Evolutionary conservation across 2,329 filamentous ascomycete genomes (phyloP).

Genomic region (Cladosporium halotolerans): DNA sequence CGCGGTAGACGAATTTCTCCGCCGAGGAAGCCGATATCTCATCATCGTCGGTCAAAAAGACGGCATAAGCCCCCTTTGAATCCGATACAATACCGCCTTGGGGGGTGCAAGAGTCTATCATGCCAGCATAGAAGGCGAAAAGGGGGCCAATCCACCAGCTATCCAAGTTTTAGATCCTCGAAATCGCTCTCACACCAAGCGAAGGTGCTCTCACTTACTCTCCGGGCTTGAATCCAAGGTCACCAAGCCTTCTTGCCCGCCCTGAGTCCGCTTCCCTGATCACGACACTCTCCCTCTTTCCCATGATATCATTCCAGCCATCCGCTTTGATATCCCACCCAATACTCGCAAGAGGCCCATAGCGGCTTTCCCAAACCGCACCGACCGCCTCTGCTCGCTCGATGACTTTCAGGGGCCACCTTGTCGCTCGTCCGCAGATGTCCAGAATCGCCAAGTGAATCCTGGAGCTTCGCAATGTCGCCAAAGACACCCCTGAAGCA

Average conservation of each 20-base stretch:
- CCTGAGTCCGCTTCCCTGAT: conserved; percentile 28
- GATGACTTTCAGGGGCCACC: conserved; percentile 41
- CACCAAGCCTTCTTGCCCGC: conserved; percentile 32
- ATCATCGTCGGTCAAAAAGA: conserved; percentile 36
- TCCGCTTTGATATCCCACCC: conserved; percentile 33
- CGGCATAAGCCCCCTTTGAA: conserved; percentile 39
- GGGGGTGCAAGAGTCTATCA: conserved; percentile 39
- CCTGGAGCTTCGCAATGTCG: conserved; percentile 37
- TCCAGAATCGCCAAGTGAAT: conserved; percentile 42
- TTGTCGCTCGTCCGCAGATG: conserved; percentile 39
- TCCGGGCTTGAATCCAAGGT: conserved; percentile 42
- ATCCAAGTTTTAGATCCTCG: not conserved
- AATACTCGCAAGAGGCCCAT: conserved; percentile 20
- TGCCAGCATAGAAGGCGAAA: conserved; percentile 43
- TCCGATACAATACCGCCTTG: conserved; percentile 40
- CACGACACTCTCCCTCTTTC: conserved; percentile 31
- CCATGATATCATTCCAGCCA: conserved; percentile 37
- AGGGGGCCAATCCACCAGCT: conserved; percentile 47
- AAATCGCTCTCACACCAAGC: not conserved
- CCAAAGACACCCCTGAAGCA: conserved; percentile 24
- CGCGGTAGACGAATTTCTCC: conserved; percentile 37
- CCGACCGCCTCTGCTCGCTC: conserved; percentile 41
- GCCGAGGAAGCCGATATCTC: conserved; percentile 33
- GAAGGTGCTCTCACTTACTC: conserved; percentile 31
- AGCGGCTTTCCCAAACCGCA: conserved; percentile 30